Percentiles rank a stretch among this genome's conserved stretches.
These are phyloP conservation scores for Coniochaeta sp. DNA, from an alignment of 2,329 filamentous ascomycete genomes.

Conservation along the genomic window DNA sequence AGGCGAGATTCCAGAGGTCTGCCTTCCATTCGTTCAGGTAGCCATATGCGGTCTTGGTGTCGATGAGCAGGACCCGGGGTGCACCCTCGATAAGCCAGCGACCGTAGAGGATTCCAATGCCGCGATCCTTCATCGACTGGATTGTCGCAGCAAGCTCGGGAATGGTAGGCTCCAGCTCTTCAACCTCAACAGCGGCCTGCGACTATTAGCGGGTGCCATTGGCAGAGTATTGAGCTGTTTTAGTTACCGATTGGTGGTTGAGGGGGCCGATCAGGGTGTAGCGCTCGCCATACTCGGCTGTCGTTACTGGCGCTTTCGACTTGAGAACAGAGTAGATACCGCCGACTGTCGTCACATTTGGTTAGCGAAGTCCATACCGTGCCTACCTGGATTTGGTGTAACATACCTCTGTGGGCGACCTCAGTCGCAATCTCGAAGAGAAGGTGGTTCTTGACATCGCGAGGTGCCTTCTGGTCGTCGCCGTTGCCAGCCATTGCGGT, in stretches of 20 bases:
- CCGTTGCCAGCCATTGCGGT: constrained; percentile 38
- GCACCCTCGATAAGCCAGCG: constrained; percentile 97
- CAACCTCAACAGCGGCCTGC: constrained; percentile 94
- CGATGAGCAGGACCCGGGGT: constrained; percentile 86
- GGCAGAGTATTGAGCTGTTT: constrained; percentile 7
- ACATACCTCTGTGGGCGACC: constrained; percentile 86
- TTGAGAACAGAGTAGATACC: constrained; percentile 99
- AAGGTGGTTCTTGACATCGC: constrained; percentile 88
- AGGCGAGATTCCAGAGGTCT: constrained; percentile 86
- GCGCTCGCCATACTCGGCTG: constrained; percentile 94
- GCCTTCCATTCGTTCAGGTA: constrained; percentile 96
- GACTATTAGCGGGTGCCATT: constrained; percentile 10
- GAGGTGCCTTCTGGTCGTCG: constrained; percentile 30
- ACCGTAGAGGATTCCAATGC: constrained; percentile 85
- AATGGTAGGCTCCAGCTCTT: constrained; percentile 79
- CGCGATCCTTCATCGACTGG: constrained; percentile 85
- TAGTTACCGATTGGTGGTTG: constrained; percentile 73
- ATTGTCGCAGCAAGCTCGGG: constrained; percentile 77
- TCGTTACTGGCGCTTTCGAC: constrained; percentile 96
- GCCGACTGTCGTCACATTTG: constrained; percentile 56
- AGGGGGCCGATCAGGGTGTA: constrained; percentile 94
- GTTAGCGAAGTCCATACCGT: constrained; percentile 12
- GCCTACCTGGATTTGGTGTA: no score
- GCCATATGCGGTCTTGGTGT: constrained; percentile 86
- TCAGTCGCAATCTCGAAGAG: constrained; percentile 97